phyloP scores from a whole-genome alignment of 192 early-diverging fungal species.

The Coemansia sp. region DNA sequence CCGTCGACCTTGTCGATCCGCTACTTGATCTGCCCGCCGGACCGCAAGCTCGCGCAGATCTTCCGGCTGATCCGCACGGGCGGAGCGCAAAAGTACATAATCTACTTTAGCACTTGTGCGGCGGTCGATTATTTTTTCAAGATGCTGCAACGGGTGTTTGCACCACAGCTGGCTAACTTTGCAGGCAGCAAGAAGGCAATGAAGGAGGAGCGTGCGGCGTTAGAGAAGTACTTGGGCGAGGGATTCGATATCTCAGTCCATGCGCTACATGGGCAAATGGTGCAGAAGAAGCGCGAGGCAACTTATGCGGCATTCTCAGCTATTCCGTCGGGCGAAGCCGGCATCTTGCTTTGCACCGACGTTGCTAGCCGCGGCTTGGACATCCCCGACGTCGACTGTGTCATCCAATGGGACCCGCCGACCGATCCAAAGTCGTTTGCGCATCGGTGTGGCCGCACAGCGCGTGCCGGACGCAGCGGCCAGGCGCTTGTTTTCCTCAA shows the following conservation, averaged over 20 bases:
- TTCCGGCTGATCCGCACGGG: conserved; percentile 64
- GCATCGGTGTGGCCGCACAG: conserved; percentile 94
- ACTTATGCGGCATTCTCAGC: conserved; percentile 76
- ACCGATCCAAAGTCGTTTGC: conserved; percentile 96
- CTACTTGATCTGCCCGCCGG: conserved; percentile 77
- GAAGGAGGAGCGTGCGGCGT: conserved; percentile 21
- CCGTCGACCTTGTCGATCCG: conserved; percentile 62
- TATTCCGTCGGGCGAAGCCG: conserved; percentile 65
- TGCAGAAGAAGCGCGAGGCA: conserved; percentile 79
- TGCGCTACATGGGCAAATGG: conserved; percentile 93
- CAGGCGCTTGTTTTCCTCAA: conserved; percentile 84
- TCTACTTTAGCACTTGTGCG: conserved; percentile 96
- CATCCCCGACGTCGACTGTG: conserved; percentile 93
- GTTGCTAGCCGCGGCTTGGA: conserved; percentile 95
- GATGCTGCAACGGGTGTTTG: conserved; percentile 49
- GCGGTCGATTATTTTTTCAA: conserved; percentile 95
- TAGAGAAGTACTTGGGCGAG: conserved; percentile 15
- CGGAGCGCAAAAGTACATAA: conserved; percentile 78
- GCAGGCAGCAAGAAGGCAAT: conserved; percentile 44
- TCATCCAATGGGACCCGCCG: conserved; percentile 94
- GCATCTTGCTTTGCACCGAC: conserved; percentile 92
- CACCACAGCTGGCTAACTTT: conserved; percentile 21
- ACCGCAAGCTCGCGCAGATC: conserved; percentile 81
- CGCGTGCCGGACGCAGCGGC: conserved; percentile 82
- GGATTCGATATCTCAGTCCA: conserved; percentile 34